Conservation (phyloP, 2,329 filamentous ascomycete species). For the Talaromyces sp. region DNA sequence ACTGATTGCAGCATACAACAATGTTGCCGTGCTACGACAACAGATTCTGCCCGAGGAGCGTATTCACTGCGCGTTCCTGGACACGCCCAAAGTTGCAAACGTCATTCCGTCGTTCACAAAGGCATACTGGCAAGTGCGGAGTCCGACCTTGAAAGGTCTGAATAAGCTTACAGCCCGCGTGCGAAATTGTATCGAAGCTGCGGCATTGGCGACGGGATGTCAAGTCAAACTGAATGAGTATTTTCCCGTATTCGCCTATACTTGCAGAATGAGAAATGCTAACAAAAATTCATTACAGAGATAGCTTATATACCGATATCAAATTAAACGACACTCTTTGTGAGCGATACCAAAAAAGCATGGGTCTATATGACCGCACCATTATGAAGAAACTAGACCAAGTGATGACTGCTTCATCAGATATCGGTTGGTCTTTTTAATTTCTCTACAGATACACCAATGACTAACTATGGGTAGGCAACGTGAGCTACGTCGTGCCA, state of each 20-base stretch:
- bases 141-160: conserved; percentile 43
- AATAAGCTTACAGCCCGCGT: conserved; percentile 29
- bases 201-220: conserved; percentile 36
- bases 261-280: conserved; percentile 16
- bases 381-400: conserved; percentile 38
- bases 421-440: conserved; percentile 37
- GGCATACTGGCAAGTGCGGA: conserved; percentile 46
- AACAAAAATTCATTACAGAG: not conserved
- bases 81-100: conserved; percentile 55
- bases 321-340: conserved; percentile 47
- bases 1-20: conserved; percentile 46
- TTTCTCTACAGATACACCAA: not conserved
- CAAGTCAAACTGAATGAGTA: conserved; percentile 30
- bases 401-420: conserved; percentile 44
- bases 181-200: conserved; percentile 36
- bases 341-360: conserved; percentile 44
- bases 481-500: conserved; percentile 49
- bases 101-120: conserved; percentile 54
- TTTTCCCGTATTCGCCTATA: not conserved
- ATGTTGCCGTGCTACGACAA: conserved; percentile 53
- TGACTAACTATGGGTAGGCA: conserved; percentile 34
- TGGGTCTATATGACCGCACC: conserved; percentile 30
- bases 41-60: conserved; percentile 54
- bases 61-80: conserved; percentile 53
- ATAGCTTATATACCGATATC: conserved; percentile 43